A percentile compares a stretch with the other conserved stretches of the same genome.
These are phyloP conservation scores for Xylaria nigripes DNA, from an alignment of 495 filamentous ascomycete species.

Conservation along the genomic window DNA sequence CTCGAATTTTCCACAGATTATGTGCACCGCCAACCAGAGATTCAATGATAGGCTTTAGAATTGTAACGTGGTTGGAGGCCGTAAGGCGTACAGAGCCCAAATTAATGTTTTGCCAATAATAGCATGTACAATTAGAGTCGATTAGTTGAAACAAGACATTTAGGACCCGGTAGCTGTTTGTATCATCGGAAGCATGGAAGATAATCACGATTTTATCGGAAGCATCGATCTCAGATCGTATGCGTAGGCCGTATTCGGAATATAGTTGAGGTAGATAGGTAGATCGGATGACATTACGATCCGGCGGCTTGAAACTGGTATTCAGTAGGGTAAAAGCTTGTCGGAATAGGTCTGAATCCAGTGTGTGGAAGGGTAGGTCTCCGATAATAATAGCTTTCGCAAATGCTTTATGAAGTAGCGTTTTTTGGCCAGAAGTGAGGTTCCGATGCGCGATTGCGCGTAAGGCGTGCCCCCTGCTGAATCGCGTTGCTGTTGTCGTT, in stretches of 20 bases:
- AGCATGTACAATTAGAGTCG: background rate
- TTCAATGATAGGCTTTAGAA: background rate
- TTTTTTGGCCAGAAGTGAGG: background rate
- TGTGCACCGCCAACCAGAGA: background rate
- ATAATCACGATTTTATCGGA: background rate
- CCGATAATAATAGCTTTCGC: background rate
- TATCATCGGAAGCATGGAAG: background rate
- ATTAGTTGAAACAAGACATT: background rate
- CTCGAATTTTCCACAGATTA: background rate
- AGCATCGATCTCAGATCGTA: background rate
- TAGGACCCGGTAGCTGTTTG: background rate
- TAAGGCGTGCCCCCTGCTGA: background rate
- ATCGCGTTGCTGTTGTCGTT: background rate
- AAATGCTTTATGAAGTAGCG: background rate
- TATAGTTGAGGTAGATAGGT: background rate
- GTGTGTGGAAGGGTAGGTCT: background rate
- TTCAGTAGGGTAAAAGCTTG: slow-evolving; percentile 2
- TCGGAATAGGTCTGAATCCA: background rate
- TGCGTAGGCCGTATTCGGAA: background rate
- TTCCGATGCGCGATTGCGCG: background rate
- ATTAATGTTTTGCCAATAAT: background rate
- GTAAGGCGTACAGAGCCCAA: background rate
- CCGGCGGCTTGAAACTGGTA: background rate
- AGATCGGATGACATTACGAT: background rate
- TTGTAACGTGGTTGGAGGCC: background rate